phyloP scores from a whole-genome alignment of 164 flowering plant species.

The Protea cynaroides region DNA sequence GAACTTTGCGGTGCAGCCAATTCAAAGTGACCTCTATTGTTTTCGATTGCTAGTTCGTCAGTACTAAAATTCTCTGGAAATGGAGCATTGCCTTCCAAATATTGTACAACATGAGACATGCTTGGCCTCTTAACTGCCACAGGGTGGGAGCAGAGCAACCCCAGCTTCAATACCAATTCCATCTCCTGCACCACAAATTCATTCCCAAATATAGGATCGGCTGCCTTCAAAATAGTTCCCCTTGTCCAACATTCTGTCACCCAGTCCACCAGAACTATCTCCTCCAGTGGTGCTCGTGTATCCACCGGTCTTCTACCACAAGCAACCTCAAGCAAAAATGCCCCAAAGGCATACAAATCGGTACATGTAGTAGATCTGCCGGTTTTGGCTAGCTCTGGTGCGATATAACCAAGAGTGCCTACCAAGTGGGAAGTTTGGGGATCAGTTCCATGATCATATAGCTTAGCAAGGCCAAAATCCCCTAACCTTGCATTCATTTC shows the following conservation, averaged over 20 bases:
- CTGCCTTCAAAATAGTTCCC: background rate
- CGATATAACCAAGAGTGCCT: background rate
- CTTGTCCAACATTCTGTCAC: background rate
- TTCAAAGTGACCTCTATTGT: no score
- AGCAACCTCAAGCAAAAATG: background rate
- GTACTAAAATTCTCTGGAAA: background rate
- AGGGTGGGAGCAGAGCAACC: background rate
- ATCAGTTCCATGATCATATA: background rate
- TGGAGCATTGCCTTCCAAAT: background rate
- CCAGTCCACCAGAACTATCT: background rate
- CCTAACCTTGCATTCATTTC: background rate
- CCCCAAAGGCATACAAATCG: background rate
- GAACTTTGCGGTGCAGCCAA: no score
- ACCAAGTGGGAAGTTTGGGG: background rate
- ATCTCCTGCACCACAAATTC: background rate
- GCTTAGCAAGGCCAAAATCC: background rate
- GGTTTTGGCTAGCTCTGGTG: background rate
- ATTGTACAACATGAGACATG: background rate
- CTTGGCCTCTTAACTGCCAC: background rate
- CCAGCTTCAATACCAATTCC: background rate
- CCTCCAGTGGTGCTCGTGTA: background rate
- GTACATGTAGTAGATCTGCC: background rate
- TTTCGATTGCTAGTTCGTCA: no score
- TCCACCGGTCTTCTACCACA: background rate
- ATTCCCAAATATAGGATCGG: background rate